Base-by-base conservation (phyloP, 257 asterid species). In the Plectranthus barbatus region DNA sequence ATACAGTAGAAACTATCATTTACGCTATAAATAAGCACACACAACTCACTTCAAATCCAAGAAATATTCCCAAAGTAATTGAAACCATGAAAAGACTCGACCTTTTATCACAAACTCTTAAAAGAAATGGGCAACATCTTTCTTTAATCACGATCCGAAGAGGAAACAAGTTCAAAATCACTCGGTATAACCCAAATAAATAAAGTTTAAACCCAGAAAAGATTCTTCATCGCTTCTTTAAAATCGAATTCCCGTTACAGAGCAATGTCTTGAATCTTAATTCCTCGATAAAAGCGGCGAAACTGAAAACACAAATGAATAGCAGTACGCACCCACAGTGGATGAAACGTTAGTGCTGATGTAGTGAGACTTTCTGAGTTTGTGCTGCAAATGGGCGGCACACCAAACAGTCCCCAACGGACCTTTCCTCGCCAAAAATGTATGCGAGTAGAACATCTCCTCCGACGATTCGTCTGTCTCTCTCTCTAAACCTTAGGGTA, bases 371-470 rank as follows among this genome's bases (percentile, higher is more conserved):
- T 86, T 91, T 61, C 68, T 82, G 78, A 91, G 90, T 44, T 60
- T 84, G 74, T 86, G 87, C 69, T 91, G 96, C 59, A 91, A 62
- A 68, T 91, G 98, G 21, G 98, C 98, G 4, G 98, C 98, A 60
- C 91, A 86, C 96, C 98, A 91, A 64, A 86, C 98, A 7, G 94
- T 91, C 36, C 95, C 98, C 60, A 91, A 64, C 24, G 96, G 95
- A 41, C 92, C 90, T 53, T 88, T 91, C 63, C 90, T 81, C 0
- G 90, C 95, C 84, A 88, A 76, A 66, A 84, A 72, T 20, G 91
- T 79, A 1, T 87, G 95, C 48, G 97, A 87, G 78, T 87, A 90
- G 73, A 90, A 90, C 97, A 90, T 90, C 63, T 51, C 55, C 41
- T 61, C n/a, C 62, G 56, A 33, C 73, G 33, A 56, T 56, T 37